phyloP scores from a whole-genome alignment of 768 basidiomycete species.

The Hygrocybe coccinea region DNA sequence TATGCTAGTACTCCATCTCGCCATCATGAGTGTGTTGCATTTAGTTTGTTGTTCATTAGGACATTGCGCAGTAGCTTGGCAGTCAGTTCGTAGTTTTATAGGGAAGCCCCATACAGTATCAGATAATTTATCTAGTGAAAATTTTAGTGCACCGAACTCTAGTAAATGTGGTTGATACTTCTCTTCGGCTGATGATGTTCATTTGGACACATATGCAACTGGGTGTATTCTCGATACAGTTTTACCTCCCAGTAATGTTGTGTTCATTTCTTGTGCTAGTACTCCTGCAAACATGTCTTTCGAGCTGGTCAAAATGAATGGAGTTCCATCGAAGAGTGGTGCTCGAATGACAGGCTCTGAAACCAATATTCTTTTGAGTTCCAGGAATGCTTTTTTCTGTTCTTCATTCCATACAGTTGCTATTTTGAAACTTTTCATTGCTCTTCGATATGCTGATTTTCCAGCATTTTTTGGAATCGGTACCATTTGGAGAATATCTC shows the following conservation, averaged over 20 bases:
- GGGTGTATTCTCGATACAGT: constrained; percentile 13
- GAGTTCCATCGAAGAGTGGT: constrained; percentile 25
- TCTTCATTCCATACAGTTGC: constrained; percentile 11
- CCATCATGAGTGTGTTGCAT: not conserved
- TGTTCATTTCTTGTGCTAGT: constrained; percentile 22
- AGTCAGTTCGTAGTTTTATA: constrained; percentile 34
- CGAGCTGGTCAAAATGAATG: constrained; percentile 35
- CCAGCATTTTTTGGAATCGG: constrained; percentile 15
- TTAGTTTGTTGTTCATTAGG: constrained; percentile 13
- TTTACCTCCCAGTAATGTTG: constrained; percentile 19
- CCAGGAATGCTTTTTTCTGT: not conserved
- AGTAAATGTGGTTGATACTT: constrained; percentile 32
- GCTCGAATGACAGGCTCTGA: constrained; percentile 20
- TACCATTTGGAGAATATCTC: constrained; percentile 22
- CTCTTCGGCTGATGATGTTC: constrained; percentile 27
- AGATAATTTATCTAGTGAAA: constrained; percentile 21
- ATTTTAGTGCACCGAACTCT: constrained; percentile 37
- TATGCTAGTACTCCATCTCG: not conserved
- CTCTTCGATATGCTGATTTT: constrained; percentile 8
- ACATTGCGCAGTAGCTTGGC: constrained; percentile 31
- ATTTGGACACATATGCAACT: constrained; percentile 32
- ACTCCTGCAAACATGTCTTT: constrained; percentile 32
- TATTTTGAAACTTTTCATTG: constrained; percentile 18
- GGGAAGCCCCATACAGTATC: constrained; percentile 28
- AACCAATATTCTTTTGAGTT: not conserved